Base-by-base conservation (phyloP, 2,329 filamentous ascomycete genomes). In the Trichoderma atrobrunneum region DNA sequence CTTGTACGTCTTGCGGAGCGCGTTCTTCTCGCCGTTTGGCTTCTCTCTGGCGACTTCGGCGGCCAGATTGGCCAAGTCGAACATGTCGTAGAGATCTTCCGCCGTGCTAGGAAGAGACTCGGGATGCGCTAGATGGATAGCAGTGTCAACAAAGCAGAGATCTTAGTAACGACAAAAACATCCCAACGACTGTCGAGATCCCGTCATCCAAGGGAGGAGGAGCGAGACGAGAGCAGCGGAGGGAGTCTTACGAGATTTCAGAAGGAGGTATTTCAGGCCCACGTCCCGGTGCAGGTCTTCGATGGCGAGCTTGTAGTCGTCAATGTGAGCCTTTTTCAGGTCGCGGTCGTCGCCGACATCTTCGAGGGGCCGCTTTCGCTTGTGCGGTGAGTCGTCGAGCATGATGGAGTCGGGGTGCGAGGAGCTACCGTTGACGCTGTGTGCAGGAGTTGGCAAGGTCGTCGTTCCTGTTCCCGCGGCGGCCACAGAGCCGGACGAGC, bases 1-100 rank as follows among this genome's bases (percentile, higher is more conserved):
- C 80, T 91, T 91, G 83, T 91, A 91, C 18, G 89, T 91, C 79
- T 91, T 91, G 30, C 89, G 86, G 63, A 91, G 83, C 74, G 87
- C 88, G 77, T 91, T 91, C 84, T 91, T 91, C 79, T 90, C 87
- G 75, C 89, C 89, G 78, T 90, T 90, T 16, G 89, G 88, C 78
- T 90, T 88, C 68, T 87, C 87, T 73, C 89, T 86, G 73, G 89
- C 89, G 54, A 91, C 88, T 75, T 89, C 87, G 72, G 86, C 85
- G 72, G 89, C 89, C 70, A 91, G 85, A 67, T 80, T 81, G 62
- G 84, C 83, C 75, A 91, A 81, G 76, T 84, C 83, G 80, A 89
- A 91, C 78, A 86, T 83, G 73, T 87, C 84, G 77, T 88, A 91
- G 69, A 91, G 82, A 78, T 91, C 89, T 76, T 86, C 84, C 39